Evolutionary conservation across 371 early-diverging fungal species (phyloP).

Genomic region (Mortierella sp.): DNA sequence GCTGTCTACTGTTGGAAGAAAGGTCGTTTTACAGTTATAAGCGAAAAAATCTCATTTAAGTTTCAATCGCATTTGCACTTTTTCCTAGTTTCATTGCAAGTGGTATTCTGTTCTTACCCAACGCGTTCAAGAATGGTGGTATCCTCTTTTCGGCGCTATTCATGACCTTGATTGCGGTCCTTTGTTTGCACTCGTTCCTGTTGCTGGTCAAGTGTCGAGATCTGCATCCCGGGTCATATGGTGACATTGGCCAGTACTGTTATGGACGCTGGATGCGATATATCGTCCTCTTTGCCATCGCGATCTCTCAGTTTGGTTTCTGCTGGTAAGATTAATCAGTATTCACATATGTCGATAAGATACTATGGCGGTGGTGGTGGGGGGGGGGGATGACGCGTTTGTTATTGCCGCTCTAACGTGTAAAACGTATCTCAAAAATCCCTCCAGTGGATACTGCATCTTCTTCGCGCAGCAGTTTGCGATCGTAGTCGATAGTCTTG

Average conservation of each 20-base stretch:
- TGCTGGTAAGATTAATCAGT: constrained; percentile 81
- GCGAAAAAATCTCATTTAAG: neutral
- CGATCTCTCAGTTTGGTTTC: constrained; percentile 91
- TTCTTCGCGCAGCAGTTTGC: constrained; percentile 54
- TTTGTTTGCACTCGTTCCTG: constrained; percentile 77
- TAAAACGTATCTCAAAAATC: too few species aligned
- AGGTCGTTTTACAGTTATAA: neutral
- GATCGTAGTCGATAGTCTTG: constrained; percentile 45
- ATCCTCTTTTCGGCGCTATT: constrained; percentile 73
- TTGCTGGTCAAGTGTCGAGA: constrained; percentile 76
- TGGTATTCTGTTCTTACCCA: constrained; percentile 84
- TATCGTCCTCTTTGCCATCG: constrained; percentile 84
- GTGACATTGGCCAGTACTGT: constrained; percentile 88
- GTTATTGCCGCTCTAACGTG: too few species aligned
- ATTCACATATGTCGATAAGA: constrained; percentile 15
- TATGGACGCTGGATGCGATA: constrained; percentile 86
- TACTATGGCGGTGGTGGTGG: too few species aligned
- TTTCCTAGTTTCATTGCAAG: constrained; percentile 78
- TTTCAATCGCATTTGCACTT: constrained; percentile 48
- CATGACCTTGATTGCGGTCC: constrained; percentile 71
- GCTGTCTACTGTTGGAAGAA: constrained; percentile 7
- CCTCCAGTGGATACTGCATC: constrained; percentile 39
- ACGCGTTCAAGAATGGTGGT: constrained; percentile 86
- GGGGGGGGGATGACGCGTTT: too few species aligned
- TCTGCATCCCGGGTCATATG: constrained; percentile 82